A percentile compares a stretch with the other conserved stretches of the same genome.
Evolutionary conservation across 306 rosid species (phyloP).

Genomic region (Sphenostylis stenocarpa): DNA sequence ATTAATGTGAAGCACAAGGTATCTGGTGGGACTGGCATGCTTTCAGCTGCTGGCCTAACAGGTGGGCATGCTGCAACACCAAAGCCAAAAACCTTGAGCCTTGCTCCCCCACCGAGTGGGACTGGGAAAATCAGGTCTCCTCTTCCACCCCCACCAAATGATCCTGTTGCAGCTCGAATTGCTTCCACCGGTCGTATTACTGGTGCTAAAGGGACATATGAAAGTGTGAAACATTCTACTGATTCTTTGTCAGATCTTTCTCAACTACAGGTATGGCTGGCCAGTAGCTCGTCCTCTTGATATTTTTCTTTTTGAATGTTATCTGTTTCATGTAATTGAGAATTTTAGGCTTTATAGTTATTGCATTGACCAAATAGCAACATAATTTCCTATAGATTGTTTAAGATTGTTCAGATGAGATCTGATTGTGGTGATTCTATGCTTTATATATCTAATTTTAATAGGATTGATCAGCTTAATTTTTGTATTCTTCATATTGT

Average conservation of each 20-base stretch:
- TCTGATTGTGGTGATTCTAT: slow-evolving; percentile 3
- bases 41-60: slow-evolving; percentile 87
- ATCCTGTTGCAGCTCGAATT: slow-evolving; percentile 77
- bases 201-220: slow-evolving; percentile 43
- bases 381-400: neutral
- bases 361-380: neutral
- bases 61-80: slow-evolving; percentile 43
- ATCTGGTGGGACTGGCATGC: slow-evolving; percentile 89
- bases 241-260: slow-evolving; percentile 91
- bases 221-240: slow-evolving; percentile 41
- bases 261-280: slow-evolving; percentile 70
- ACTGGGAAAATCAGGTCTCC: slow-evolving; percentile 76
- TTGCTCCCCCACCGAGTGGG: slow-evolving; percentile 89
- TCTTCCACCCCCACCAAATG: slow-evolving; percentile 94
- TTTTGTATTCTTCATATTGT: neutral
- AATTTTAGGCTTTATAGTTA: neutral
- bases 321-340: neutral
- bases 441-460: slow-evolving; percentile 1
- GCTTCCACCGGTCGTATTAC: slow-evolving; percentile 42
- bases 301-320: slow-evolving; percentile 1
- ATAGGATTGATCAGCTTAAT: neutral
- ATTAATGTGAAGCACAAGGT: slow-evolving; percentile 89
- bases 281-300: slow-evolving; percentile 5
- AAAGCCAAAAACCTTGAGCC: slow-evolving; percentile 69
- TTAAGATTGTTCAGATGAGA: slow-evolving; percentile 4